Percentiles rank a stretch among this genome's conserved stretches.
These are phyloP conservation scores for Botrytis tulipae DNA, from an alignment of 2,329 filamentous ascomycete species.

Conservation along the genomic window DNA sequence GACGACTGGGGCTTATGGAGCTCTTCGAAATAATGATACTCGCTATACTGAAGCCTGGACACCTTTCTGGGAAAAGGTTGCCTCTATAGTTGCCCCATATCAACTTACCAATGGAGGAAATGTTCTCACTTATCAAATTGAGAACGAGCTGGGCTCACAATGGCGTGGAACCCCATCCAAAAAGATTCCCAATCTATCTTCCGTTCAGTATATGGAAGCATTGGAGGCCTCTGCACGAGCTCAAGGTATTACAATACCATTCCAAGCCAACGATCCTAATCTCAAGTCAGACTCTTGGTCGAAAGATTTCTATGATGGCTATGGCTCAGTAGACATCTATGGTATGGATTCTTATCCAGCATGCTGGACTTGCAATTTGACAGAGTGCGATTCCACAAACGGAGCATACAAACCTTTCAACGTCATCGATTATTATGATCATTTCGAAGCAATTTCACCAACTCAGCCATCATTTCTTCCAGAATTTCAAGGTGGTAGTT, in stretches of 20 bases:
- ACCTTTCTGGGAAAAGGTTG: slow-evolving; percentile 52
- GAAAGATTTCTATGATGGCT: slow-evolving; percentile 54
- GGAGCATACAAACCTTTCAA: slow-evolving; percentile 53
- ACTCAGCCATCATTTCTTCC: slow-evolving; percentile 49
- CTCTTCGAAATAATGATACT: slow-evolving; percentile 51
- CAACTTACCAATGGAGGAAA: slow-evolving; percentile 57
- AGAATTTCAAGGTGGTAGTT: slow-evolving; percentile 59
- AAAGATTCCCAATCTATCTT: slow-evolving; percentile 49
- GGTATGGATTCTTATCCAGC: slow-evolving; percentile 53
- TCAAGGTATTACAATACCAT: slow-evolving; percentile 57
- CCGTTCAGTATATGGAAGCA: slow-evolving; percentile 56
- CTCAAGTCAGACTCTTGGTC: slow-evolving; percentile 59
- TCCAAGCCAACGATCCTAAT: slow-evolving; percentile 60
- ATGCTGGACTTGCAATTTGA: slow-evolving; percentile 63
- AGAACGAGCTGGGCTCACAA: slow-evolving; percentile 53
- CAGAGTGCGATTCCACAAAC: slow-evolving; percentile 59
- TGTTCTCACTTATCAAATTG: slow-evolving; percentile 55
- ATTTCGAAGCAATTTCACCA: slow-evolving; percentile 37
- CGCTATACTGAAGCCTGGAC: slow-evolving; percentile 53
- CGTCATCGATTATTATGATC: slow-evolving; percentile 39
- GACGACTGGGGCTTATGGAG: slow-evolving; percentile 58
- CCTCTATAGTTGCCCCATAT: slow-evolving; percentile 50
- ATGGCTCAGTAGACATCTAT: slow-evolving; percentile 55
- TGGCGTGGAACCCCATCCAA: slow-evolving; percentile 42
- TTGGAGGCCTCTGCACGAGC: slow-evolving; percentile 53